A percentile compares a stretch with the other conserved stretches of the same genome.
Evolutionary conservation across 2,329 filamentous ascomycete genomes (phyloP).

Genomic region (Exophiala dermatitidis): DNA sequence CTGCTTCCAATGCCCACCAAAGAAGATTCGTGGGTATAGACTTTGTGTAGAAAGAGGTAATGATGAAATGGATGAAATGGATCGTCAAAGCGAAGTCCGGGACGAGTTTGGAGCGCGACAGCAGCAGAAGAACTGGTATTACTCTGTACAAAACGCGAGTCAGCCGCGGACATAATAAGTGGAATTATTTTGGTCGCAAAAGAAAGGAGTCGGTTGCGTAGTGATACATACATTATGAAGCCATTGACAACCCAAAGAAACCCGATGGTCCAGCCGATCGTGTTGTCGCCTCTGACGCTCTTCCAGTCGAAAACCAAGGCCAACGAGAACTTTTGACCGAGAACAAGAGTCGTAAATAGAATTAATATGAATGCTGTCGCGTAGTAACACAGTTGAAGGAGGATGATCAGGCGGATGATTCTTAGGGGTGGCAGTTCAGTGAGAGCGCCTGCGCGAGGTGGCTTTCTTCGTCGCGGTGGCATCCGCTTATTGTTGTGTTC

Average conservation of each 20-base stretch:
- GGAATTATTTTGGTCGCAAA: not conserved
- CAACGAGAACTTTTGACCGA: conserved; percentile 52
- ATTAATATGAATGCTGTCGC: conserved; percentile 54
- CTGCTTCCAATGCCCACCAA: conserved; percentile 72
- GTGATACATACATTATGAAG: conserved; percentile 52
- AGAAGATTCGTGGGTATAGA: conserved; percentile 68
- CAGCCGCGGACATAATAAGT: not conserved
- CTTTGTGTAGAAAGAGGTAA: conserved; percentile 71
- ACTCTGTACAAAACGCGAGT: conserved; percentile 48
- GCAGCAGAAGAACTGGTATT: conserved; percentile 72
- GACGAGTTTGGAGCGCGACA: conserved; percentile 86
- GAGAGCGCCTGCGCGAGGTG: conserved; percentile 58
- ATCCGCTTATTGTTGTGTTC: conserved; percentile 32
- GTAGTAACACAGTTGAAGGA: conserved; percentile 61
- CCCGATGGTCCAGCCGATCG: conserved; percentile 61
- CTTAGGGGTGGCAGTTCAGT: conserved; percentile 60
- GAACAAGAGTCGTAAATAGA: conserved; percentile 60
- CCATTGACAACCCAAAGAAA: conserved; percentile 62
- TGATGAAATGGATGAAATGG: conserved; percentile 71
- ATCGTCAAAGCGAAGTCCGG: conserved; percentile 90
- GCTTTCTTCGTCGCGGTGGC: conserved; percentile 52
- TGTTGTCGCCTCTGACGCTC: conserved; percentile 58
- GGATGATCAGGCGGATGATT: conserved; percentile 59
- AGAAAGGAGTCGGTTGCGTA: not conserved
- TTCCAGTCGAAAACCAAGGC: conserved; percentile 59